Base-by-base conservation (phyloP, 2,329 filamentous ascomycete species). In the Arthrobotrys sinensis region DNA sequence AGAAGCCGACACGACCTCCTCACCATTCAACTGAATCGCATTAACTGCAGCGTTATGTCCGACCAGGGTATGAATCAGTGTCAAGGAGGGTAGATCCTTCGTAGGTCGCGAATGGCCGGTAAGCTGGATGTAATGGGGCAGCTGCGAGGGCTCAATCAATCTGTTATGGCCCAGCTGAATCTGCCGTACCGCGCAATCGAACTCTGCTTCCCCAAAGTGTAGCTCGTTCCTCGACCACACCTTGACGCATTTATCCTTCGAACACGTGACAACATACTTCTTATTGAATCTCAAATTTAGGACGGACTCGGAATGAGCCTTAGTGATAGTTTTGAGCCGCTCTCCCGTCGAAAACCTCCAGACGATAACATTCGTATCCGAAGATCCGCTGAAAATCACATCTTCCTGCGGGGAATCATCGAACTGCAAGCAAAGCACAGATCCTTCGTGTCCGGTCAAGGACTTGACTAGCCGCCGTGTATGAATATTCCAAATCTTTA, bases 211-310 rank as follows among this genome's bases (percentile, higher is more conserved):
- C 21, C 89, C 89, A 50, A 88, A 86, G 36, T 86, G 85, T n/a
- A 97, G 86, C 16, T 90, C 87, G 16, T 86, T 88, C 4, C 96
- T 90, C 83, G 95, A 98, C 89, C 97, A 99, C 16, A 99, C 91
- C 84, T 97, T 97, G 87, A 99, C 97, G 0, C 92, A 92, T 84
- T 94, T 96, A 84, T 99, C 96, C 84, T 99, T 99, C 60, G 95
- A 98, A 82, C 96, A 98, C 0, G 96, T 99, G 11, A 98, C 93
- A 3, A 99, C 87, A 80, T 96, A 96, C 7, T 93, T 90, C 80
- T 93, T 91, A 83, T 98, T 94, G 81, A 98, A 99, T 79, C 93
- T 90, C 71, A 99, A 90, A 82, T 98, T 98, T 14, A 99, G 86
- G 0, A 99, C 94, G 0, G 95, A 97, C 84, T 99, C 96, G 34